phyloP scores from a whole-genome alignment of 306 rosid species.

The Rosa chinensis region DNA sequence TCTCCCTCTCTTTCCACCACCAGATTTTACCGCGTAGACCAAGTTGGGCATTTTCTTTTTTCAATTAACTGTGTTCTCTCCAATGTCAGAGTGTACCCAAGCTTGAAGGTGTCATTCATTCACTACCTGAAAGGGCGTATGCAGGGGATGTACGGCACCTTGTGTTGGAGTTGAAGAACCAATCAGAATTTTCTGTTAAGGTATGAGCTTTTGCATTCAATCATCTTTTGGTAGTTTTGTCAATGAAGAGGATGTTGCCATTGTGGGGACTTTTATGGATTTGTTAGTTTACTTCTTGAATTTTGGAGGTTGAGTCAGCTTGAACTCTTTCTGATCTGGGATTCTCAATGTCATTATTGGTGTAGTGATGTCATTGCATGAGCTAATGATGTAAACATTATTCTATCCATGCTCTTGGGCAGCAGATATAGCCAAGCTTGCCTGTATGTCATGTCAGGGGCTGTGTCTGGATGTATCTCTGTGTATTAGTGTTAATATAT shows the following conservation, averaged over 20 bases:
- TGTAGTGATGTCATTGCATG: constrained; percentile 21
- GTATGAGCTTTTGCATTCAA: constrained; percentile 40
- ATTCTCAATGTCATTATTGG: constrained; percentile 3
- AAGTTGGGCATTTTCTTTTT: constrained; percentile 17
- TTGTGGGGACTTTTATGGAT: not conserved
- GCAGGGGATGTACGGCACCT: constrained; percentile 76
- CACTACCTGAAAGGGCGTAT: constrained; percentile 67
- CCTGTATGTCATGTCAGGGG: constrained; percentile 15
- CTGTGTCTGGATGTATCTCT: constrained; percentile 20
- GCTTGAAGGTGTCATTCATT: constrained; percentile 66
- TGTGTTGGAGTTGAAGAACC: constrained; percentile 82
- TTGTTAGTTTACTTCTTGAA: not conserved
- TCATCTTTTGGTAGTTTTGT: not conserved
- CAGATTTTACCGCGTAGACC: constrained; percentile 20
- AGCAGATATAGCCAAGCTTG: constrained; percentile 14
- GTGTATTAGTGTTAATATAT: constrained; percentile 11
- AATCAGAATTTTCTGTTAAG: constrained; percentile 73
- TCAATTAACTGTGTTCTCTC: constrained; percentile 1
- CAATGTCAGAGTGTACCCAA: constrained; percentile 80
- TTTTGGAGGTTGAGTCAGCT: constrained; percentile 7
- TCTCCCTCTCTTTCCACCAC: not conserved
- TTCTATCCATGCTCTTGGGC: constrained; percentile 10
- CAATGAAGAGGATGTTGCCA: not conserved
- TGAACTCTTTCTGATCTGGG: constrained; percentile 11
- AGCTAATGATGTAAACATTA: not conserved